Evolutionary conservation across 1,284 basidiomycete genomes (phyloP), one percentile per base, ranked within the genome.

Genomic region (Earliella scabrosa): DNA sequence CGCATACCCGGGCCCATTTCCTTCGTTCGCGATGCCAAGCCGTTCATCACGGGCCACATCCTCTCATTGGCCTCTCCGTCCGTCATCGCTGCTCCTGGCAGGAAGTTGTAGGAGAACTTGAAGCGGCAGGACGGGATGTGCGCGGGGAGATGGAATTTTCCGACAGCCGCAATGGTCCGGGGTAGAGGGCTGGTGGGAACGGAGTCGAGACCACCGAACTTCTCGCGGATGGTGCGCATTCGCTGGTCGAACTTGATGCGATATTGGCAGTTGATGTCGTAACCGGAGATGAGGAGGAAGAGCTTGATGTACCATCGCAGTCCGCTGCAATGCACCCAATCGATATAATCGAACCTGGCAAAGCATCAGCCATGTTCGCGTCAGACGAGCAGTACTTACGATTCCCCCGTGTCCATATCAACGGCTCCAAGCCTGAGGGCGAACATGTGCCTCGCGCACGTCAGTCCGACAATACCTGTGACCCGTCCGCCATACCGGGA

Each of bases 31-130:
- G 39, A 2, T 0, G 53, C 44, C 8, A 50, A 6, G 1, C 7
- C 21, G 23, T 55, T 52, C 6, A 36, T 9, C 8, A 38, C 29
- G 6, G 57, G 27, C 57, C 57, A 59, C 1, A 45, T 47, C 1
- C 44, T 44, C 38, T 59, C 47, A 4, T n/a, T n/a, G 1, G n/a
- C 45, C 16, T 59, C 57, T 1, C 57, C 57, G 24, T 59, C 48
- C 1, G 43, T 56, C 35, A 48, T 43, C 2, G 38, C 52, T 2
- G 36, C 29, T 14, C 48, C 47, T 1, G 38, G 57, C 0, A 50
- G 24, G 40, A 26, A 52, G 38, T 55, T 35, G 20, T 50, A 50
- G 2, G 57, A 52, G 23, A 46, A 55, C 29, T 46, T 40, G 39
- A 21, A 47, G 2, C 46, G 48, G 32, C 57, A 59, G 1, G 4